Percentiles rank a stretch among this genome's conserved stretches.
phyloP scores from a whole-genome alignment of 2,329 filamentous ascomycete genomes.

The Dactylonectria macrodidyma region DNA sequence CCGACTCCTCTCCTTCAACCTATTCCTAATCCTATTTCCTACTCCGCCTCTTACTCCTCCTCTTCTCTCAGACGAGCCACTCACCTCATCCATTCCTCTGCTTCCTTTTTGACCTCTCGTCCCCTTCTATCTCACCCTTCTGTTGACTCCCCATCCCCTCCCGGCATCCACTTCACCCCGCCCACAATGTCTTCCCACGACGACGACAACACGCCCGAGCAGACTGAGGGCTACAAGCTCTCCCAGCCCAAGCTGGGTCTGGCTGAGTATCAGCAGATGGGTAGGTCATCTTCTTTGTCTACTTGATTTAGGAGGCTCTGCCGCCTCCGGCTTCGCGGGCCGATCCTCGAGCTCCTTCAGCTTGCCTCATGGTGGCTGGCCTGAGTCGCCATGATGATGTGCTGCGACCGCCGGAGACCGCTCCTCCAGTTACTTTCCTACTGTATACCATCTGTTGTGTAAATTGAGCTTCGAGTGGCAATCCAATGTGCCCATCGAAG shows the following conservation, averaged over 20 bases:
- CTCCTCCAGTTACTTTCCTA: neutral
- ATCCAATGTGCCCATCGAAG: neutral
- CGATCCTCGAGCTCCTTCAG: constrained; percentile 19
- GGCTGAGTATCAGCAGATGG: constrained; percentile 93
- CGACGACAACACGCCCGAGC: constrained; percentile 88
- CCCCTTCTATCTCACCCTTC: constrained; percentile 12
- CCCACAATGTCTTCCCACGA: constrained; percentile 76
- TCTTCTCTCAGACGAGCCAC: constrained; percentile 27
- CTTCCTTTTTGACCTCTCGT: constrained; percentile 13
- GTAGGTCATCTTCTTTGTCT: constrained; percentile 66
- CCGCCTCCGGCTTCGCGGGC: constrained; percentile 28
- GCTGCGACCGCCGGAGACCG: neutral
- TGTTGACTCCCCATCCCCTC: constrained; percentile 28
- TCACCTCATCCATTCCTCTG: constrained; percentile 23
- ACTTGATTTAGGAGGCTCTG: constrained; percentile 30
- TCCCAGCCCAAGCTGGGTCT: constrained; percentile 97
- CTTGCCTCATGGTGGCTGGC: constrained; percentile 13
- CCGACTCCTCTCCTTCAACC: constrained; percentile 32
- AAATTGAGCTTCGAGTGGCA: neutral
- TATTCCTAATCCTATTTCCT: constrained; percentile 19
- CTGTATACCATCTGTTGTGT: neutral
- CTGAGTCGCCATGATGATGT: constrained; percentile 11
- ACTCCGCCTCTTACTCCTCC: constrained; percentile 36
- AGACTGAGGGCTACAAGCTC: constrained; percentile 97
- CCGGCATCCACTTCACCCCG: constrained; percentile 35